Conservation (phyloP, 495 filamentous ascomycete genomes). For the Hypoxylon perforatum region DNA sequence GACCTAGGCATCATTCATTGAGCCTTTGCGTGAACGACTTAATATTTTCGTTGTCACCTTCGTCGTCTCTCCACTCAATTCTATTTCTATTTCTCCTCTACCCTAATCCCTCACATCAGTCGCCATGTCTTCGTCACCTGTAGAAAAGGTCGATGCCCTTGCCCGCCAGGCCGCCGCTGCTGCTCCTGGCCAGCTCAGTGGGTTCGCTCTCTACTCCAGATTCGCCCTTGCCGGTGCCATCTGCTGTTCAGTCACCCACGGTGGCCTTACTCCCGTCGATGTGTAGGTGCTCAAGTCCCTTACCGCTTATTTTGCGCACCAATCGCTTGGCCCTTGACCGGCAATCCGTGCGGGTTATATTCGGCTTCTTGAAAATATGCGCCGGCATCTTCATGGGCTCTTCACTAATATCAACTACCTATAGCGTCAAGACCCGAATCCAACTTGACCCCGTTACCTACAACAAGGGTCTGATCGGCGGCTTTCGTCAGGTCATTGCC, state of each 20-base stretch:
- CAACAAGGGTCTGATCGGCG: conserved; percentile 89
- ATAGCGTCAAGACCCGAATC: conserved; percentile 93
- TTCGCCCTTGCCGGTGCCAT: conserved; percentile 94
- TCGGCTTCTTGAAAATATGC: not conserved
- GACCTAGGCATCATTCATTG: conserved; percentile 17
- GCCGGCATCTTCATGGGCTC: conserved; percentile 6
- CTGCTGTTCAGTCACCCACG: conserved; percentile 96
- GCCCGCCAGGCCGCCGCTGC: conserved; percentile 44
- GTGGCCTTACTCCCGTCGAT: conserved; percentile 91
- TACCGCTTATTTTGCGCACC: conserved; percentile 4
- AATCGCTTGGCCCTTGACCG: not conserved
- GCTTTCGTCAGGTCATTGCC: conserved; percentile 84
- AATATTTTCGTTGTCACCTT: conserved; percentile 33
- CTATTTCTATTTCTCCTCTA: conserved; percentile 36
- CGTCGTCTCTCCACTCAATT: conserved; percentile 47
- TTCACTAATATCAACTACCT: conserved; percentile 32
- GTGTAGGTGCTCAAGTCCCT: conserved; percentile 74
- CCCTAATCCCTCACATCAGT: conserved; percentile 36
- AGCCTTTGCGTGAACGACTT: conserved; percentile 36
- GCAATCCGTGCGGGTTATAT: not conserved
- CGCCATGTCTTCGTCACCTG: conserved; percentile 35
- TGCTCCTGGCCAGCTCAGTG: conserved; percentile 53
- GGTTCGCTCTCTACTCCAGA: conserved; percentile 74
- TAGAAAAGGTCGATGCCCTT: conserved; percentile 52
- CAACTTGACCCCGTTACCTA: conserved; percentile 92